Base-by-base conservation (phyloP, 768 basidiomycete genomes). In the Macrolepiota dolichaula region DNA sequence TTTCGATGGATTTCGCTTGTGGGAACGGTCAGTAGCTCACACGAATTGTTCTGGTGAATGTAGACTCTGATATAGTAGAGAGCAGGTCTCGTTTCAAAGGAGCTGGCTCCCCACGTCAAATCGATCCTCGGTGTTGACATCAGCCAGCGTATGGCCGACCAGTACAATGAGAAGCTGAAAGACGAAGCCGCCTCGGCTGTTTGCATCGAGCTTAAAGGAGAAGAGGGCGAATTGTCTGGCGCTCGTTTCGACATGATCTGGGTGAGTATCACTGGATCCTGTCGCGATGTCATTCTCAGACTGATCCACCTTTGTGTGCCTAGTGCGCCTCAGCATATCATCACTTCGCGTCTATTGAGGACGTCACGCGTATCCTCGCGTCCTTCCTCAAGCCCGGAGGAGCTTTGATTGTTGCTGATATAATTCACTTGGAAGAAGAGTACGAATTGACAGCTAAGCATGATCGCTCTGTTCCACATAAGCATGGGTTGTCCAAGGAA, bases 291-390 rank as follows among this genome's bases (percentile, higher is more conserved):
- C n/a, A n/a, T n/a, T n/a, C n/a, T n/a, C n/a, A n/a, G n/a, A n/a
- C n/a, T n/a, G n/a, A n/a, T n/a, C n/a, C n/a, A n/a, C n/a, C n/a
- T n/a, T n/a, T n/a, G n/a, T n/a, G n/a, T n/a, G n/a, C n/a, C n/a
- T 19, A 89, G 87, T 89, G 88, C 65, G 69, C 78, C 15, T 76
- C 78, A 47, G 77, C 89, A 3, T 91, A 87, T 65, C 89, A 91
- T 62, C 90, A 91, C 67, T 78, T 91, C 62, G 54, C 72, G 5
- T 78, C 79, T 36, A 77, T 85, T 63, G 74, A 77, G 5, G 74
- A 75, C 3, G 80, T 80, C 29, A 91, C 89, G 6, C 73, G 73
- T 15, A 72, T 73, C 1, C 77, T 92, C 19, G 76, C 73, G 1
- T 73, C 71, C 44, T 85, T 84, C 68, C 74, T 92, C 64, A 88